phyloP scores from a whole-genome alignment of 495 filamentous ascomycete species.

The Halenospora varia region DNA sequence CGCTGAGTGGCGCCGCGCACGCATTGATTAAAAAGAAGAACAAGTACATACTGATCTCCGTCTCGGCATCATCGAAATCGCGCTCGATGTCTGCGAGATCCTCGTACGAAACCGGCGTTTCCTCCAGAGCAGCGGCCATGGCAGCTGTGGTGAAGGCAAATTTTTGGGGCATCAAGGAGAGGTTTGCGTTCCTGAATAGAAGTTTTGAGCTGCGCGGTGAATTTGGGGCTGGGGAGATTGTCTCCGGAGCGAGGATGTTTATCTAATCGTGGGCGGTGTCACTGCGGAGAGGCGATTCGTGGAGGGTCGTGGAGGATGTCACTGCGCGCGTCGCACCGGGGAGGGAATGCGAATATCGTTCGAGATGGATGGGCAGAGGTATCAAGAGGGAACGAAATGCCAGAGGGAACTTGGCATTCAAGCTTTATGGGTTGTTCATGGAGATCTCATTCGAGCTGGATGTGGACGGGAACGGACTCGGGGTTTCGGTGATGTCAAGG shows the following conservation, averaged over 20 bases:
- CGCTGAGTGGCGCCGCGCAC: neutral
- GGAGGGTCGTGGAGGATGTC: neutral
- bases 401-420: too few species aligned
- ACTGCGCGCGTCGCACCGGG: neutral
- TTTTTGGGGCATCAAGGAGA: constrained; percentile 21
- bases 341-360: neutral
- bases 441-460: too few species aligned
- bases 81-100: constrained; percentile 61
- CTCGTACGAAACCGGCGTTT: constrained; percentile 43
- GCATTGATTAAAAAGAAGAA: neutral
- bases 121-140: constrained; percentile 41
- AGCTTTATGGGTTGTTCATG: too few species aligned
- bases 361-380: neutral
- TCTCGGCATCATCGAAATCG: constrained; percentile 67
- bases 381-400: too few species aligned
- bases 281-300: neutral
- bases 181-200: too few species aligned
- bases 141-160: constrained; percentile 26
- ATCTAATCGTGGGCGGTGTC: neutral
- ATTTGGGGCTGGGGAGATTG: neutral
- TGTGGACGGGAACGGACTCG: neutral
- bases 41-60: constrained; percentile 60
- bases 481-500: neutral
- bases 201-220: neutral
- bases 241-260: neutral